Percentiles rank a stretch among this genome's conserved stretches.
phyloP scores from a whole-genome alignment of 768 basidiomycete genomes.

The Mrakia blollopis region DNA sequence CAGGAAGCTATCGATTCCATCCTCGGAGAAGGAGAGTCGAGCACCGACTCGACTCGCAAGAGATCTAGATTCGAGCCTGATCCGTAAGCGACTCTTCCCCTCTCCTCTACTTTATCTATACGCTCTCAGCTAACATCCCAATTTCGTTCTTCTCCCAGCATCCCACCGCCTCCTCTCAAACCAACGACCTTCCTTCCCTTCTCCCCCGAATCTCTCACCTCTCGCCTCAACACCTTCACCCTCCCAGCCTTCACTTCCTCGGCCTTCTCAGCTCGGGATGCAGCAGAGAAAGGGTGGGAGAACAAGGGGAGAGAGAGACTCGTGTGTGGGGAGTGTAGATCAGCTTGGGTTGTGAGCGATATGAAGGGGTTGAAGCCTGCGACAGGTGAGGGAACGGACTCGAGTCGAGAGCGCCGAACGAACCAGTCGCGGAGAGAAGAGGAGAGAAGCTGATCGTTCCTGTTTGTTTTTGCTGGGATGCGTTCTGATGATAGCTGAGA shows the following conservation, averaged over 20 bases:
- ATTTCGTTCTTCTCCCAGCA: background rate
- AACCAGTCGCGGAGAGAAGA: too few species aligned
- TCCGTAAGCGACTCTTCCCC: background rate
- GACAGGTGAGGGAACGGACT: background rate
- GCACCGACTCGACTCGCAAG: background rate
- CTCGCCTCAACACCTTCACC: conserved; percentile 16
- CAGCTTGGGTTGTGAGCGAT: conserved; percentile 19
- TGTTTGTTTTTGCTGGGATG: background rate
- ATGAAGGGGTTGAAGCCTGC: conserved; percentile 8
- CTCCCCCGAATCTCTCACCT: background rate
- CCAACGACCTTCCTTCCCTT: conserved; percentile 20
- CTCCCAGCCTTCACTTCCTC: conserved; percentile 12
- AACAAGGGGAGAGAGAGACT: conserved; percentile 24
- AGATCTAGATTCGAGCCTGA: conserved; percentile 12
- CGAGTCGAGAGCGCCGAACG: background rate
- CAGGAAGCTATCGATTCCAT: conserved; percentile 15
- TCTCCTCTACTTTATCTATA: background rate
- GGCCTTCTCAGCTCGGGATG: conserved; percentile 3
- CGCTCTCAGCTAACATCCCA: background rate
- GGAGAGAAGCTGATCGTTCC: background rate
- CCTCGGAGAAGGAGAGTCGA: background rate
- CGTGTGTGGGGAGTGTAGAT: conserved; percentile 9
- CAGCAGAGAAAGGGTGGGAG: conserved; percentile 9
- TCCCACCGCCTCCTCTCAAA: background rate
- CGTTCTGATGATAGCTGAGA: background rate